Evolutionary conservation across 106 monocot species (phyloP), one percentile per base, ranked within the genome.

Genomic region (Amphibolis antarctica): DNA sequence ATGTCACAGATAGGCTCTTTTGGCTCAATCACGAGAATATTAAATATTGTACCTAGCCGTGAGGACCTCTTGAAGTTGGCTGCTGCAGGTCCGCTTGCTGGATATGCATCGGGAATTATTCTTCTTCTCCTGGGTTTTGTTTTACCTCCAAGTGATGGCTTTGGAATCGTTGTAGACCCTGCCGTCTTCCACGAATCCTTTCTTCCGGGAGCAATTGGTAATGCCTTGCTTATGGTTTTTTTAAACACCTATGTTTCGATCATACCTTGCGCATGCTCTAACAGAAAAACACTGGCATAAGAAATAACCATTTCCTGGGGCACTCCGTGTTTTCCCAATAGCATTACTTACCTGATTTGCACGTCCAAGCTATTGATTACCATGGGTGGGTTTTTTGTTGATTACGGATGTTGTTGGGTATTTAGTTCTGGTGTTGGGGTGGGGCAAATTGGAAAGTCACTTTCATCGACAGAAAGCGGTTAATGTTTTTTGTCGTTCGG

Each of bases 141-240:
- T 28, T 72, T 98, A 53, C 89, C 89, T 58, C 96, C 96, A 0
- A 70, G 19, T 78, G 89, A 87, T 77, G 86, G 89, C 48, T 49
- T 85, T 64, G 86, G 96, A 22, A 65, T 98, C 65, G 69, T 87
- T 47, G 60, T 98, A 70, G 89, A 96, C 72, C 86, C 96, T 46
- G 73, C 78, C n/a, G 66, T 90, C 28, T 86, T 96, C 71, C 96
- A 96, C 65, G 86, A 86, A 64, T 96, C 96, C 69, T 84, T 96
- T 78, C 96, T 96, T 76, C 83, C 63, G 51, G 96, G 96, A 13
- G 82, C 89, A 25, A 77, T 96, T 45, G 94, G 94, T 94, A 74
- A 68, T 60, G 2, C 20, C 28, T 64, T 52, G 17, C 1, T 20
- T 52, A 14, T 52, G 52, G 10, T 0, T 20, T 22, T 19, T 10